phyloP scores from a whole-genome alignment of 2,329 filamentous ascomycete genomes.

The Dothistroma septosporum region DNA sequence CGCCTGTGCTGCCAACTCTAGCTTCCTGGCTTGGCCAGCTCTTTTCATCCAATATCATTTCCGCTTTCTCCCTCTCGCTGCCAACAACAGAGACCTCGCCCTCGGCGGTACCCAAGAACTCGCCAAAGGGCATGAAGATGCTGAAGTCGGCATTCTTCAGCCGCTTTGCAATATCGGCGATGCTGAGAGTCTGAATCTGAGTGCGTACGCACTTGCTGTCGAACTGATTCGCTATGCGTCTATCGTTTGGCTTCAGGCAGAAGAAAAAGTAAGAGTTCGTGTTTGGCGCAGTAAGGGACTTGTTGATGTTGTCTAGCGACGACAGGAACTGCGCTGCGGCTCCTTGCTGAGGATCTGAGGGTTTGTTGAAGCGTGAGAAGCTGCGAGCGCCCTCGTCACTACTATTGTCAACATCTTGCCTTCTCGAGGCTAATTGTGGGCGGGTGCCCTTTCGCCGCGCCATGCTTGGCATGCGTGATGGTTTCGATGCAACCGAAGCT shows the following conservation, averaged over 20 bases:
- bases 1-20: constrained; percentile 81
- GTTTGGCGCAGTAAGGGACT: constrained; percentile 74
- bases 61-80: constrained; percentile 85
- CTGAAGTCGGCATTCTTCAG: constrained; percentile 92
- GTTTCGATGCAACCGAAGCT: constrained; percentile 92
- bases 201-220: constrained; percentile 97
- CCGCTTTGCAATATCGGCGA: constrained; percentile 93
- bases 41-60: constrained; percentile 86
- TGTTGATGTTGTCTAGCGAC: constrained; percentile 84
- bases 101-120: constrained; percentile 87
- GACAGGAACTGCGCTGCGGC: constrained; percentile 89
- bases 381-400: constrained; percentile 35
- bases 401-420: constrained; percentile 45
- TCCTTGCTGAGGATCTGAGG: constrained; percentile 63
- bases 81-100: constrained; percentile 81
- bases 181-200: constrained; percentile 91
- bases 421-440: constrained; percentile 42
- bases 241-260: constrained; percentile 94
- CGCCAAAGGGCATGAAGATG: constrained; percentile 89
- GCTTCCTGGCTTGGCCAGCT: constrained; percentile 92
- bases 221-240: constrained; percentile 96
- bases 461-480: constrained; percentile 86
- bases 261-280: constrained; percentile 96
- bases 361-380: constrained; percentile 38
- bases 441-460: constrained; percentile 70